Conservation (phyloP, 1,284 basidiomycete genomes). For the Rugosomyces carneus region DNA sequence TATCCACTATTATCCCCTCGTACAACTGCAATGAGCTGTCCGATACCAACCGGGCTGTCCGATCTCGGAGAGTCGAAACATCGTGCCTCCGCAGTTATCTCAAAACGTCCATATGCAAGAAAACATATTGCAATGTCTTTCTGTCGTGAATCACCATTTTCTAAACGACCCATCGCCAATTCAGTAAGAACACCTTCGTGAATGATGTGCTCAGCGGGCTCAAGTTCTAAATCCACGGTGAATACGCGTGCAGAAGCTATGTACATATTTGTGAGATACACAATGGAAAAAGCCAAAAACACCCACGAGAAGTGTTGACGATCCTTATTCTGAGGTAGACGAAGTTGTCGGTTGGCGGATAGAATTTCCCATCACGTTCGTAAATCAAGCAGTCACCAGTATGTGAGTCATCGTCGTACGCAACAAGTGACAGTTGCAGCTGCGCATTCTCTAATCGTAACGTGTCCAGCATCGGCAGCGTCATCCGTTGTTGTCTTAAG, state of each 20-base stretch:
- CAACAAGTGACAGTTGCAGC: constrained; percentile 52
- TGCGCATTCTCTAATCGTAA: constrained; percentile 59
- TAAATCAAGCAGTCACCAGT: constrained; percentile 8
- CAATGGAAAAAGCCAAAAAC: not conserved
- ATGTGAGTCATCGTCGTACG: constrained; percentile 24
- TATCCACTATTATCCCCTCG: constrained; percentile 13
- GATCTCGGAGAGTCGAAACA: constrained; percentile 24
- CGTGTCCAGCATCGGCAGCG: constrained; percentile 68
- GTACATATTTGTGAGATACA: constrained; percentile 6
- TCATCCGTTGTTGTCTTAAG: constrained; percentile 70
- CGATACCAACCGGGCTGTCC: constrained; percentile 29
- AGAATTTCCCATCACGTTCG: constrained; percentile 32
- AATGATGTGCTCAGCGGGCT: constrained; percentile 59
- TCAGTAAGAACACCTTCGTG: constrained; percentile 62
- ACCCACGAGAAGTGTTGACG: constrained; percentile 57
- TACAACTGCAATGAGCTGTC: constrained; percentile 32
- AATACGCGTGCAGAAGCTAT: constrained; percentile 47
- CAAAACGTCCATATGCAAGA: constrained; percentile 68
- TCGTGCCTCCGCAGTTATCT: constrained; percentile 54
- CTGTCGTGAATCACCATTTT: constrained; percentile 44
- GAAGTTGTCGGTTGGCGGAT: constrained; percentile 51
- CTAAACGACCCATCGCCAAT: constrained; percentile 53
- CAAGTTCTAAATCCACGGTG: constrained; percentile 46
- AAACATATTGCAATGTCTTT: constrained; percentile 67
- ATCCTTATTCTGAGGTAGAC: constrained; percentile 50